Evolutionary conservation across 2,329 filamentous ascomycete genomes (phyloP).

Genomic region (Karstenula rhodostoma): DNA sequence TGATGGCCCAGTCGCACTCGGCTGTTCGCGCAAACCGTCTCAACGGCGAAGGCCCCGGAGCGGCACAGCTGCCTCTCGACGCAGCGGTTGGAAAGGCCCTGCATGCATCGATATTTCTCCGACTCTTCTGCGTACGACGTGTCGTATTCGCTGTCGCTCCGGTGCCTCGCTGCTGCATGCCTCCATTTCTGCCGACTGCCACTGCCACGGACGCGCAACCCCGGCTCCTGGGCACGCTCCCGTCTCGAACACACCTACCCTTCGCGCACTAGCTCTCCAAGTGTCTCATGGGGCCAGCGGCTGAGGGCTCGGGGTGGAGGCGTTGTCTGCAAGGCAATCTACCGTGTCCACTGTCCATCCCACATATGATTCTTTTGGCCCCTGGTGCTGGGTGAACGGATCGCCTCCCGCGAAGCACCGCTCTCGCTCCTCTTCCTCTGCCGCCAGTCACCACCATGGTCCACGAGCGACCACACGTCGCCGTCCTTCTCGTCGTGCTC

Average conservation of each 20-base stretch:
- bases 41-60: not conserved
- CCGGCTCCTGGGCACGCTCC: not conserved
- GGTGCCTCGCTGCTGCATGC: not conserved
- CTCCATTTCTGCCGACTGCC: not conserved
- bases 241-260: not conserved
- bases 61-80: not conserved
- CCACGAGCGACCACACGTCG: not conserved
- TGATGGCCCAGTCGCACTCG: constrained; percentile 15
- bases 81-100: not conserved
- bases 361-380: constrained; percentile 2
- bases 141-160: no score
- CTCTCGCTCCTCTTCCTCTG: not conserved
- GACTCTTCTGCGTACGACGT: not conserved
- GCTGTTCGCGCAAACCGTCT: not conserved
- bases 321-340: not conserved
- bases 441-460: not conserved
- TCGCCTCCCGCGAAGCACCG: not conserved
- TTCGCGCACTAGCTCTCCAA: constrained; percentile 1
- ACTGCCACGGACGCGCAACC: not conserved
- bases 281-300: constrained; percentile 7
- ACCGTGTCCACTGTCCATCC: not conserved
- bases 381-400: not conserved
- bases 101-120: not conserved
- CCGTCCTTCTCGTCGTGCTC: not conserved
- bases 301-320: not conserved